Evolutionary conservation across 768 basidiomycete species (phyloP), one percentile per base, ranked within the genome.

Genomic region (Psilocybe azurescens): DNA sequence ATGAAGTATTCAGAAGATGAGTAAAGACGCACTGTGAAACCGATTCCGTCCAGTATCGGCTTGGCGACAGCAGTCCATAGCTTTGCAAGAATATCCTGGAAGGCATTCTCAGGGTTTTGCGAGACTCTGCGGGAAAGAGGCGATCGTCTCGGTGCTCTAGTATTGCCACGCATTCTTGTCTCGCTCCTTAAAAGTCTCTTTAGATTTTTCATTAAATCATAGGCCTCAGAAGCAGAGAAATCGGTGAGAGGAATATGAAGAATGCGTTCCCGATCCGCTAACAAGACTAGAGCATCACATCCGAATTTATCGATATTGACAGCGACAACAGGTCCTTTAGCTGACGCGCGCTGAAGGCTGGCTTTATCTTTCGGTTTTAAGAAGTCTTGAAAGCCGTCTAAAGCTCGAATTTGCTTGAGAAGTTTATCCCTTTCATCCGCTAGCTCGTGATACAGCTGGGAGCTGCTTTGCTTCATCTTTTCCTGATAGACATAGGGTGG

Each of bases 201-300:
- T 14, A 66, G 16, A 16, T 9, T 39, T 30, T 33, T 29, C n/a
- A 18, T 41, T n/a, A 65, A 39, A 1, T 41, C 16, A 16, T 38
- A 4, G 1, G 69, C 69, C 14, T 54, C 44, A 3, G 53, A 41
- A 28, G 56, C 48, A 14, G 67, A 57, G 39, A 72, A 62, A 7
- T 61, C 33, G 7, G 47, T 30, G 16, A 69, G 60, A 6, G 61
- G 63, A 48, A 71, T 52, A 49, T 60, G 59, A 18, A 62, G 11
- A 11, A 58, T 16, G 7, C 28, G 5, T 9, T 59, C 38, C 24
- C 41, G 13, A n/a, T 30, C 56, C 48, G 60, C 51, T 14, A 53
- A 16, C 16, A 72, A 55, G 8, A 62, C 60, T 2, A 73, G 48
- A 6, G 68, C 69, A 50, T 73, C 70, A 30, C 69, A 71, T 29